Conservation (phyloP, 805 yeast genomes). For the Zygotorulaspora chibaensis region DNA sequence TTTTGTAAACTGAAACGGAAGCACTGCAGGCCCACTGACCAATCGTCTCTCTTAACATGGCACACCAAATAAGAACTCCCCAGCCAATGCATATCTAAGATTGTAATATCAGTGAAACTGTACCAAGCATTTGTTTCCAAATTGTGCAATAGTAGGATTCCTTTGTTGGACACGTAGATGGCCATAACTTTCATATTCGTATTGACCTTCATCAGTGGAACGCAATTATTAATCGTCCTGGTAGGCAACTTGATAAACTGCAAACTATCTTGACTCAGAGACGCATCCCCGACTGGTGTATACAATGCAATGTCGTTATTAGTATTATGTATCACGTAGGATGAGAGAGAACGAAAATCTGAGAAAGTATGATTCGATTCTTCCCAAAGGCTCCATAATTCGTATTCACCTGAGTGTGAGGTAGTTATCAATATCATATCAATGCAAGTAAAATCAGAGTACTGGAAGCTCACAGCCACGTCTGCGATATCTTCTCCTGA, state of each 20-base stretch:
- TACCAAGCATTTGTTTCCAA: slow-evolving; percentile 30
- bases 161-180: slow-evolving; percentile 30
- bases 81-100: slow-evolving; percentile 33
- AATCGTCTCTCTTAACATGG: slow-evolving; percentile 23
- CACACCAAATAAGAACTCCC: slow-evolving; percentile 30
- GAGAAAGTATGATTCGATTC: slow-evolving; percentile 18
- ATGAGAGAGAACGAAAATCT: slow-evolving; percentile 23
- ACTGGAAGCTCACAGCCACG: slow-evolving; percentile 4
- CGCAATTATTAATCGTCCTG: slow-evolving; percentile 29
- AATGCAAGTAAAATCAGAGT: slow-evolving; percentile 17
- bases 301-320: slow-evolving; percentile 30
- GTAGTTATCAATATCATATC: slow-evolving; percentile 16
- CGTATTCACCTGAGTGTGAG: slow-evolving; percentile 23
- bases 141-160: slow-evolving; percentile 29
- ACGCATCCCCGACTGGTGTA: slow-evolving; percentile 26
- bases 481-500: slow-evolving; percentile 9
- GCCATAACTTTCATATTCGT: slow-evolving; percentile 28
- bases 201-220: slow-evolving; percentile 22
- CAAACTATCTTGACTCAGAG: slow-evolving; percentile 17
- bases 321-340: slow-evolving; percentile 23
- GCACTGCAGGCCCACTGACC: slow-evolving; percentile 20
- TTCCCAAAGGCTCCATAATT: slow-evolving; percentile 30
- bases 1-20: slow-evolving; percentile 25
- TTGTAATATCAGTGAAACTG: slow-evolving; percentile 22
- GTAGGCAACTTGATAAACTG: slow-evolving; percentile 31